These are phyloP conservation scores for Strombidium stylifer DNA, from an alignment of 73 alveolate genomes.

Conservation along the genomic window DNA sequence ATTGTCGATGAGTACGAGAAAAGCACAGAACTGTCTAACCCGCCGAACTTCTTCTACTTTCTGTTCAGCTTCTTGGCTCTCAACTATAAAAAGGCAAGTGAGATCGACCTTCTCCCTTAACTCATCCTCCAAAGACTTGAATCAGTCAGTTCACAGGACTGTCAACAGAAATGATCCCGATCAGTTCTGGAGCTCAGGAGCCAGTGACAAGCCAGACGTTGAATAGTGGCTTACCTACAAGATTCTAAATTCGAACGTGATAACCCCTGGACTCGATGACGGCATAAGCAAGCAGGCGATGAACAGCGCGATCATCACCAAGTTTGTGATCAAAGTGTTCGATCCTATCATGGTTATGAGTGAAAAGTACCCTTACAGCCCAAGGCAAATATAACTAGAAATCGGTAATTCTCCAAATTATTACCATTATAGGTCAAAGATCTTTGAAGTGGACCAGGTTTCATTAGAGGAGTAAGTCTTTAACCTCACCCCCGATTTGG, in stretches of 20 bases:
- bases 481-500: constrained; percentile 12
- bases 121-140: constrained; percentile 36
- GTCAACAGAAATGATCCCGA: constrained; percentile 6
- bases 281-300: neutral
- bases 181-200: constrained; percentile 43
- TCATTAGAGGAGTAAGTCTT: constrained; percentile 11
- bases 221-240: constrained; percentile 12
- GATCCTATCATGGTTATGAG: neutral
- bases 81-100: too few species aligned
- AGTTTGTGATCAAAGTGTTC: constrained; percentile 2
- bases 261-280: constrained; percentile 3
- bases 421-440: neutral
- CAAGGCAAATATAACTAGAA: constrained; percentile 1
- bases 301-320: neutral
- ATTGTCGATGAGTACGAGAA: too few species aligned
- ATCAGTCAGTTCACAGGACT: constrained; percentile 34
- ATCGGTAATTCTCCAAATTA: constrained; percentile 19
- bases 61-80: too few species aligned
- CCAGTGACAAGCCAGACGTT: constrained; percentile 9
- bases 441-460: neutral
- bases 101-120: too few species aligned
- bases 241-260: too few species aligned
- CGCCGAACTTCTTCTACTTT: too few species aligned
- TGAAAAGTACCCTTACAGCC: neutral
- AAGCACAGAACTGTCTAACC: too few species aligned